Conservation (phyloP, 2,329 filamentous ascomycete genomes). For the Cercospora janseana region DNA sequence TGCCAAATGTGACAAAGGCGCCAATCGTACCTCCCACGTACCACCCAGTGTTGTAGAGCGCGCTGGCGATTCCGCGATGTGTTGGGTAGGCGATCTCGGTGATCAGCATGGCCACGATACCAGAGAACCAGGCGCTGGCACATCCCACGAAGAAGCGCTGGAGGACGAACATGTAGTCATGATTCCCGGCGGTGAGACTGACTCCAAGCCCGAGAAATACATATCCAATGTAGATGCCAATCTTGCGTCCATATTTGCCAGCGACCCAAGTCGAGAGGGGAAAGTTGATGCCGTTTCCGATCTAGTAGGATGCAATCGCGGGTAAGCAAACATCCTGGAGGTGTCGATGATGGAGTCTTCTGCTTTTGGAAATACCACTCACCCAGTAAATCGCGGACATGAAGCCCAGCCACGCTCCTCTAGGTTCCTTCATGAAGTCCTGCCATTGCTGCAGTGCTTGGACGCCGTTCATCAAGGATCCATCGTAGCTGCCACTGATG, state of each 20-base stretch:
- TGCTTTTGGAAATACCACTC: too few relatives aligned
- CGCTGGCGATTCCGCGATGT: slow-evolving; percentile 39
- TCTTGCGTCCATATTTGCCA: slow-evolving; percentile 46
- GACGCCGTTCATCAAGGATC: slow-evolving; percentile 45
- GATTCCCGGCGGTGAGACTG: slow-evolving; percentile 35
- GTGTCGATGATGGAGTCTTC: too few relatives aligned
- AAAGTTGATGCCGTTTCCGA: slow-evolving; percentile 42
- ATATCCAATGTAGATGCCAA: slow-evolving; percentile 40
- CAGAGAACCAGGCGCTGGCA: slow-evolving; percentile 37
- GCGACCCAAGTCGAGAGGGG: slow-evolving; percentile 42
- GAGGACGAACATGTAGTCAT: slow-evolving; percentile 41
- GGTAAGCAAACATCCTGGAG: too few relatives aligned
- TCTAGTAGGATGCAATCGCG: too few relatives aligned
- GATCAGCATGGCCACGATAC: slow-evolving; percentile 41
- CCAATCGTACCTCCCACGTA: slow-evolving; percentile 33
- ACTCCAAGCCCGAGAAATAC: slow-evolving; percentile 38
- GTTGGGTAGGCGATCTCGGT: slow-evolving; percentile 48
- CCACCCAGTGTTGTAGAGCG: slow-evolving; percentile 40
- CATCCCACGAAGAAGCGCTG: slow-evolving; percentile 42
- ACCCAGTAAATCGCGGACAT: slow-evolving; percentile 42
- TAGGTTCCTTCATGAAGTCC: slow-evolving; percentile 42
- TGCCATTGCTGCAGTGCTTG: slow-evolving; percentile 43
- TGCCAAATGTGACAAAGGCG: slow-evolving; percentile 29
- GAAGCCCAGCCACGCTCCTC: slow-evolving; percentile 40
- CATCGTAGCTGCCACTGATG: slow-evolving; percentile 43